These are phyloP conservation scores for Lecanicillium sp. DNA, from an alignment of 2,329 filamentous ascomycete species.

Conservation along the genomic window DNA sequence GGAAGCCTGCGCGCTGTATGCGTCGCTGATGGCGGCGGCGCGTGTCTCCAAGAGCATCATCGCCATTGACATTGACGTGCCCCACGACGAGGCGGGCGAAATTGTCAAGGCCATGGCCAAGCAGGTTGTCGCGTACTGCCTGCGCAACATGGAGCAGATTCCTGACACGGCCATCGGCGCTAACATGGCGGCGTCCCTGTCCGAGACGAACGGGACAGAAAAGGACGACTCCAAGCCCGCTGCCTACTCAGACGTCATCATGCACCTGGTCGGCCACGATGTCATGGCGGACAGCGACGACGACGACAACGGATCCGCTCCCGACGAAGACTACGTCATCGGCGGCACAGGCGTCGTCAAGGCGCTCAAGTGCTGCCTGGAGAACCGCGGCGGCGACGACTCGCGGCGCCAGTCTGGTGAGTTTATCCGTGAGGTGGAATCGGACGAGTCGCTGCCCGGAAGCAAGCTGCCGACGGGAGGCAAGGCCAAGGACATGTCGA, in stretches of 20 bases:
- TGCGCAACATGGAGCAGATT: conserved; percentile 81
- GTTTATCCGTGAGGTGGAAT: conserved; percentile 46
- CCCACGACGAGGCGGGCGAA: conserved; percentile 73
- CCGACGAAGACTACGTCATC: conserved; percentile 92
- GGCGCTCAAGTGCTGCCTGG: conserved; percentile 82
- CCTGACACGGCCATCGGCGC: conserved; percentile 58
- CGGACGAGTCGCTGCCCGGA: conserved; percentile 40
- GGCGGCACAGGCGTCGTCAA: conserved; percentile 94
- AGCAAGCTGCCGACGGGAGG: conserved; percentile 36
- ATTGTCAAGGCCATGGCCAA: conserved; percentile 88
- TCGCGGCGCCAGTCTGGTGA: conserved; percentile 48
- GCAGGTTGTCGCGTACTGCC: conserved; percentile 89
- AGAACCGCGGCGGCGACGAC: conserved; percentile 64
- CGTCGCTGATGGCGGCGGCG: conserved; percentile 81
- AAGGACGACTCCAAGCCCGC: conserved; percentile 24
- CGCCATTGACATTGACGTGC: conserved; percentile 87
- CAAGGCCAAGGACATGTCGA: conserved; percentile 88
- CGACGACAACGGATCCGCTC: conserved; percentile 62
- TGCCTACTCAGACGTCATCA: conserved; percentile 70
- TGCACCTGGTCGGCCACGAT: conserved; percentile 76
- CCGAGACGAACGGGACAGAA: conserved; percentile 29
- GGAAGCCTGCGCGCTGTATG: conserved; percentile 89
- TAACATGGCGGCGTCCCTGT: conserved; percentile 37
- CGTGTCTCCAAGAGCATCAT: conserved; percentile 78
- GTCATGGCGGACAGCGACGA: conserved; percentile 44